Base-by-base conservation (phyloP, 163 green algal species). In the Scenedesmus sp. region DNA sequence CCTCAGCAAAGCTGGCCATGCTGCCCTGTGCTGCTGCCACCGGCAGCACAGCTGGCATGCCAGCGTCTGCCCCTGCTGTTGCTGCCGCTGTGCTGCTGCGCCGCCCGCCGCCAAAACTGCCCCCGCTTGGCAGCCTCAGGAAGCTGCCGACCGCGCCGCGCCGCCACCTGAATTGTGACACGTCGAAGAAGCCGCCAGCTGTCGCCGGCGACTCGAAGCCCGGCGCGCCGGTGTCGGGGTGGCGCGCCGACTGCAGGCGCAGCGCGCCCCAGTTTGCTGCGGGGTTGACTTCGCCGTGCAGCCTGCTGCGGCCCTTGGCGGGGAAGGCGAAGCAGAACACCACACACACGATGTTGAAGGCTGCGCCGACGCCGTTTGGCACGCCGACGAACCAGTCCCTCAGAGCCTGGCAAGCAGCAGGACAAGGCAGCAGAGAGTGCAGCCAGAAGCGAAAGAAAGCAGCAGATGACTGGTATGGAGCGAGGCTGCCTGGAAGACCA, bases 301-400 rank as follows among this genome's bases (percentile, higher is more conserved):
- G 18, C 53, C 81, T 89, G 61, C 49, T 89, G 65, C 83, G 68
- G 70, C 68, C 61, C n/a, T 82, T 87, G 0, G 81, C 59, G 26
- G 83, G 89, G 43, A 89, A 89, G 20, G 56, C 35, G 51, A 92
- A 86, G 83, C 90, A 93, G 46, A 91, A 82, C 0, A 53, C 65
- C 12, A 93, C 18, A 30, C 80, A 89, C 42, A 93, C 51, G 7
- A 89, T 15, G 51, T 86, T 88, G 37, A 93, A 90, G n/a, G 44
- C 80, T 13, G 86, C 93, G 2, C 94, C 94, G 0, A 95, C 80
- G 10, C 90, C 95, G 84, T 96, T 97, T 24, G 95, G 95, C 24
- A 95, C 76, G 42, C 84, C 88, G 16, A 97, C 92, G 65, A 97
- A 97, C n/a, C 68, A 92, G 61, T 97, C 95, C 22, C 83, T 81